These are phyloP conservation scores for Auriscalpium microsporum DNA, from an alignment of 768 basidiomycete genomes.

Conservation along the genomic window DNA sequence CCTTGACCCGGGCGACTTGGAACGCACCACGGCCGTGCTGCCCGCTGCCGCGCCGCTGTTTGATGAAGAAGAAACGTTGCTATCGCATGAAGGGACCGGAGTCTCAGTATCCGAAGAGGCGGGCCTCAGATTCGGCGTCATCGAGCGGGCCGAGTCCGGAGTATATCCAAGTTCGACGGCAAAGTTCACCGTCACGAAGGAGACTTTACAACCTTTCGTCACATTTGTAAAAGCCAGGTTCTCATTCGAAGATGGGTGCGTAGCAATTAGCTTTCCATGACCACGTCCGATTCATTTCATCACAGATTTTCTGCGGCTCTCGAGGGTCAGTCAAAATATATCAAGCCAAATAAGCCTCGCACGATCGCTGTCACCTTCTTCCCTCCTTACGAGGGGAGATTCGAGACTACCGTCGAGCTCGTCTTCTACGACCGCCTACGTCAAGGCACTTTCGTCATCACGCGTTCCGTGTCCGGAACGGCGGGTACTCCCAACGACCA, in stretches of 20 bases:
- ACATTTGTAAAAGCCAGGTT: background rate
- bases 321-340: background rate
- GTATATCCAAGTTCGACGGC: background rate
- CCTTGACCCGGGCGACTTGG: background rate
- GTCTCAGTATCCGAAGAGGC: constrained; percentile 6
- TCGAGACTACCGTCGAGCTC: constrained; percentile 5
- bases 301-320: constrained; percentile 6
- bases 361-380: background rate
- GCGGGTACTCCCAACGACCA: background rate
- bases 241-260: background rate
- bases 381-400: constrained; percentile 3
- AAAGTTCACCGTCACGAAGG: constrained; percentile 2
- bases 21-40: background rate
- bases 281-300: background rate
- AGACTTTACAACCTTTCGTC: background rate
- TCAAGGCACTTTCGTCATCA: background rate
- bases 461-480: background rate
- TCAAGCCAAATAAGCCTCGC: background rate
- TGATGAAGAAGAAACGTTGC: too few relatives aligned
- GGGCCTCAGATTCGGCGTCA: constrained; percentile 6
- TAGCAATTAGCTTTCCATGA: background rate
- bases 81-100: background rate
- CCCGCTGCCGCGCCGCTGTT: background rate
- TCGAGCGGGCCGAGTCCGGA: background rate
- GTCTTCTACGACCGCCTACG: background rate